These are phyloP conservation scores for Emergomyces orientalis DNA, from an alignment of 2,329 filamentous ascomycete genomes.

Conservation along the genomic window DNA sequence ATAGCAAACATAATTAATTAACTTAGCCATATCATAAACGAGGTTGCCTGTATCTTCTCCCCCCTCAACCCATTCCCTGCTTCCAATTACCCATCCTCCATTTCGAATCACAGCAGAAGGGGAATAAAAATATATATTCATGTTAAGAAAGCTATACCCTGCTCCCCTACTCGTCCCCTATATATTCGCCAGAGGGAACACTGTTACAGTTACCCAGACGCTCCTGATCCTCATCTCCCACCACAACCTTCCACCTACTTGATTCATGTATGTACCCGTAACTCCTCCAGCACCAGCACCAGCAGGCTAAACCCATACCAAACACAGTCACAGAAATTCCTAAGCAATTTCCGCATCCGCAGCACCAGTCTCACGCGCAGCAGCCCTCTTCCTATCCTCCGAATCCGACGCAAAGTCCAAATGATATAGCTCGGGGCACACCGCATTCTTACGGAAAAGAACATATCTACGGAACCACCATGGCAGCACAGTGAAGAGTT, in stretches of 20 bases:
- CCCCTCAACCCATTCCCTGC: not conserved
- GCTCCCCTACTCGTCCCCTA: not conserved
- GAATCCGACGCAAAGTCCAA: slow-evolving; percentile 5
- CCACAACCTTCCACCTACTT: not conserved
- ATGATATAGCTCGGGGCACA: slow-evolving; percentile 42
- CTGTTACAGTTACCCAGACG: not conserved
- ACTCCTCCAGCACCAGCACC: not conserved
- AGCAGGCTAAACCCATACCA: not conserved
- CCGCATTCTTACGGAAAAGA: slow-evolving; percentile 40
- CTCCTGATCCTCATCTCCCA: not conserved
- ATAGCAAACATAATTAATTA: not conserved
- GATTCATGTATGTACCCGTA: not conserved
- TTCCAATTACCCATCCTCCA: not conserved
- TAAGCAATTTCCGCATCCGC: not conserved
- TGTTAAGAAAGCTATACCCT: not conserved
- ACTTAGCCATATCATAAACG: not conserved
- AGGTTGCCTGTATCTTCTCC: not conserved
- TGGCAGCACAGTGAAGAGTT: slow-evolving; percentile 48
- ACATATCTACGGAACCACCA: slow-evolving; percentile 53
- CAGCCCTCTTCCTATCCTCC: slow-evolving; percentile 1
- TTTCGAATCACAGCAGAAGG: not conserved
- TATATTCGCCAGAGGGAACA: not conserved
- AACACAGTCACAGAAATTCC: not conserved
- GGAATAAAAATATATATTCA: not conserved
- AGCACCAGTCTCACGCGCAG: slow-evolving; percentile 3